Evolutionary conservation across 1,139 yeast species (phyloP).

Genomic region (Entelexis paramagnoliae): DNA sequence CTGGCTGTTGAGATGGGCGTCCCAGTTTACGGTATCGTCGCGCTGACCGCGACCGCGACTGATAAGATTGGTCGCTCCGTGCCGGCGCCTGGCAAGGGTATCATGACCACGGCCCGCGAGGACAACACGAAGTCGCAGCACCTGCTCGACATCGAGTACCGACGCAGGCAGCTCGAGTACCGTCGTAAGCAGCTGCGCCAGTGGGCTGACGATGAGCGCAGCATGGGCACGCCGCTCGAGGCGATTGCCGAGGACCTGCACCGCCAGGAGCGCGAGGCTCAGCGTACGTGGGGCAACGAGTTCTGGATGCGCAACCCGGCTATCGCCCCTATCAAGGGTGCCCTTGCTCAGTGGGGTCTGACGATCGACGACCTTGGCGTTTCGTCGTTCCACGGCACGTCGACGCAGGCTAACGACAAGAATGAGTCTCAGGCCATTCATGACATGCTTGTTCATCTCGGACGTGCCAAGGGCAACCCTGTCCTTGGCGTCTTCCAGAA

Average conservation of each 20-base stretch:
- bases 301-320: constrained; percentile 86
- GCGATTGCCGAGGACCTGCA: constrained; percentile 78
- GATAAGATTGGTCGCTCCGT: constrained; percentile 98
- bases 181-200: constrained; percentile 68
- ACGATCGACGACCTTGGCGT: constrained; percentile 92
- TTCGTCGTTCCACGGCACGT: constrained; percentile 99
- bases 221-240: constrained; percentile 73
- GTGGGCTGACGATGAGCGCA: constrained; percentile 78
- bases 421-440: constrained; percentile 89
- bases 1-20: constrained; percentile 97
- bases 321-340: constrained; percentile 94
- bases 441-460: constrained; percentile 86
- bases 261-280: constrained; percentile 80
- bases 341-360: constrained; percentile 85
- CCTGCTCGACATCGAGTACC: constrained; percentile 83
- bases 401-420: constrained; percentile 96
- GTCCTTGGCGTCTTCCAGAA: constrained; percentile 97
- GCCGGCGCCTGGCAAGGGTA: constrained; percentile 99
- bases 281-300: constrained; percentile 90
- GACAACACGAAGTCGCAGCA: constrained; percentile 43
- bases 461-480: constrained; percentile 96
- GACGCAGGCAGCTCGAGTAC: constrained; percentile 78
- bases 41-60: constrained; percentile 90
- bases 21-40: constrained; percentile 93
- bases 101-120: constrained; percentile 95